phyloP scores from a whole-genome alignment of 176 grass and related monocot genomes.

The Musa acuminata region DNA sequence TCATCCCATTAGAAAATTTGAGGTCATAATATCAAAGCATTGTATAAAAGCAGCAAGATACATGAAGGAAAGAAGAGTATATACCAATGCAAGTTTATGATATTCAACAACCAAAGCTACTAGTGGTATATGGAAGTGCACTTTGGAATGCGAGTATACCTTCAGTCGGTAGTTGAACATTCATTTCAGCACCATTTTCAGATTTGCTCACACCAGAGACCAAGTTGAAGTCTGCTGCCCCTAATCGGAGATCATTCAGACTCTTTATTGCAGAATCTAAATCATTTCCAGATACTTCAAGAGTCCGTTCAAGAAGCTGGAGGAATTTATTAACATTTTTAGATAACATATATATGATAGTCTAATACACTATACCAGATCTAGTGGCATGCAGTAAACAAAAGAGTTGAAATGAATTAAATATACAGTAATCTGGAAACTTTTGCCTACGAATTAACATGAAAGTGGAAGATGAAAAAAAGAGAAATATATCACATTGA shows the following conservation, averaged over 20 bases:
- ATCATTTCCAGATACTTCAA: conserved; percentile 44
- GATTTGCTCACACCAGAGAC: conserved; percentile 4
- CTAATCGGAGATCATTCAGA: conserved; percentile 26
- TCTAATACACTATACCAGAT: neutral
- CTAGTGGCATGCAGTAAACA: neutral
- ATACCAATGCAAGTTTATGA: neutral
- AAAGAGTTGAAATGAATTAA: neutral
- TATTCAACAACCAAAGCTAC: neutral
- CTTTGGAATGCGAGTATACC: neutral
- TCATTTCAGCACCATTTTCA: conserved; percentile 3
- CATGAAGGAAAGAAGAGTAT: neutral
- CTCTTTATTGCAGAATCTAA: conserved; percentile 45
- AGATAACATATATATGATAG: neutral
- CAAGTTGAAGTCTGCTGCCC: conserved; percentile 17
- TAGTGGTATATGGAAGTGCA: neutral
- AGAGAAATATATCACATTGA: neutral
- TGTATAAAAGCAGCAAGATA: too few species aligned
- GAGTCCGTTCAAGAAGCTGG: conserved; percentile 42
- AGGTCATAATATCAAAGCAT: too few species aligned
- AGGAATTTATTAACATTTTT: conserved; percentile 8
- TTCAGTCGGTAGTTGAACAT: conserved; percentile 7
- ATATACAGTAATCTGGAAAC: neutral
- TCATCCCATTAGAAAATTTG: too few species aligned
- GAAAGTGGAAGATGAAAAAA: neutral
- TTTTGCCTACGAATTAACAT: neutral